Evolutionary conservation across 441 rosid species (phyloP).

Genomic region (Raphanus hybrid): DNA sequence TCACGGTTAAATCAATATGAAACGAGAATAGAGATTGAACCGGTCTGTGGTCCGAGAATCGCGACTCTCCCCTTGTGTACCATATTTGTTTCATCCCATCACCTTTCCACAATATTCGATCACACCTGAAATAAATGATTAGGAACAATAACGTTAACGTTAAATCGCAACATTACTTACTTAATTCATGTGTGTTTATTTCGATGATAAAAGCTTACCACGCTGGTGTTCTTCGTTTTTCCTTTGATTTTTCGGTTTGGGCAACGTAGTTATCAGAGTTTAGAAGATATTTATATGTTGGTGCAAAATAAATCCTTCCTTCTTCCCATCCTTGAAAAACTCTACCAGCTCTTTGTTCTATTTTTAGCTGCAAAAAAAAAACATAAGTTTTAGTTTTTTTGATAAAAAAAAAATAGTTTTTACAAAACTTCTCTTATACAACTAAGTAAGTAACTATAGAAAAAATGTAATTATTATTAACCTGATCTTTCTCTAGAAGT

Average conservation of each 20-base stretch:
- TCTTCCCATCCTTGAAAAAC: constrained; percentile 93
- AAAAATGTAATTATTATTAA: not conserved
- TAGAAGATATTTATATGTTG: constrained; percentile 82
- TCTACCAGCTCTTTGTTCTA: constrained; percentile 80
- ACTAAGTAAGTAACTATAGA: too few species aligned
- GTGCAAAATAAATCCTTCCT: constrained; percentile 81
- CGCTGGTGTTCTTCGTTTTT: constrained; percentile 82
- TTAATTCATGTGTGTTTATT: not conserved
- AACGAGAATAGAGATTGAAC: constrained; percentile 68
- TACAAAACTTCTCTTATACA: too few species aligned
- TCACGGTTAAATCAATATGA: constrained; percentile 41
- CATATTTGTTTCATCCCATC: constrained; percentile 64
- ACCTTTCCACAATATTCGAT: constrained; percentile 77
- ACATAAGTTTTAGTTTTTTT: too few species aligned
- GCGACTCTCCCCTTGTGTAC: constrained; percentile 73
- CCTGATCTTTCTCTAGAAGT: constrained; percentile 88
- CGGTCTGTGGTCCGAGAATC: constrained; percentile 78
- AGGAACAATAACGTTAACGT: not conserved
- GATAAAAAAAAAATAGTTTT: too few species aligned
- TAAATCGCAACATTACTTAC: not conserved
- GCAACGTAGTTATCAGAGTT: constrained; percentile 75
- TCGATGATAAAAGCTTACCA: constrained; percentile 50
- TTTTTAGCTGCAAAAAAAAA: constrained; percentile 53
- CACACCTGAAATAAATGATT: constrained; percentile 59
- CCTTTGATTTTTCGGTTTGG: constrained; percentile 62